Evolutionary conservation across 495 filamentous ascomycete genomes (phyloP), one percentile per base, ranked within the genome.

Genomic region (Penicillium arizonense): DNA sequence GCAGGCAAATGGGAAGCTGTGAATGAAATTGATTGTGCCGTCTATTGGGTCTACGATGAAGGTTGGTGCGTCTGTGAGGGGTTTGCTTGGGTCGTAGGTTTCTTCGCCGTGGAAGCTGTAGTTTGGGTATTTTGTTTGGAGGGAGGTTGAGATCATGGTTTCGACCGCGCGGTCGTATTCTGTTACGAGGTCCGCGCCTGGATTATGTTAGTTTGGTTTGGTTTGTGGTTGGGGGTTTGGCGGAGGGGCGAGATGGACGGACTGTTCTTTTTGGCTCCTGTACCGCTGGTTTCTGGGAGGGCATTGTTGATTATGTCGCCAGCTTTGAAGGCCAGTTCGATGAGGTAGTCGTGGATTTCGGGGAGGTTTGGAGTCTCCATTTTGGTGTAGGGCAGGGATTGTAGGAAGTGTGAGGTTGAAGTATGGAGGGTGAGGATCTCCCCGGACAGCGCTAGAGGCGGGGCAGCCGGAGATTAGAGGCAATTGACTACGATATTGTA

Each of bases 31-130:
- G 41, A 84, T 84, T 11, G 90, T 95, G 52, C 91, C 91, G 73
- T 96, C 91, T 61, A 95, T 91, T 36, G 91, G 91, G 73, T 96
- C 91, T 52, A 88, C 82, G 69, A 96, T 81, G 72, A 96, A 96
- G 40, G 91, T 96, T 1, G 91, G 91, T 1, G 73, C 77, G 34
- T 77, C 61, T 3, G 87, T 89, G 50, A 96, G 74, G 23, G 63
- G 74, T 53, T 73, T 72, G 48, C 85, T 82, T 24, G 87, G 79
- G 41, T 85, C 70, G 78, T 92, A 94, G 16, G 88, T 95, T 67
- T 96, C 91, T 63, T 94, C 89, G 62, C 89, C 89, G 54, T 92
- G 79, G 67, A 94, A 92, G 41, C 66, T 71, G 59, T 85, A 91
- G 54, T 72, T 50, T 0, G 90, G 89, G 69, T 88, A 93, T 51